Conservation (phyloP, 2,329 filamentous ascomycete genomes). For the Beauveria brongniartii region DNA sequence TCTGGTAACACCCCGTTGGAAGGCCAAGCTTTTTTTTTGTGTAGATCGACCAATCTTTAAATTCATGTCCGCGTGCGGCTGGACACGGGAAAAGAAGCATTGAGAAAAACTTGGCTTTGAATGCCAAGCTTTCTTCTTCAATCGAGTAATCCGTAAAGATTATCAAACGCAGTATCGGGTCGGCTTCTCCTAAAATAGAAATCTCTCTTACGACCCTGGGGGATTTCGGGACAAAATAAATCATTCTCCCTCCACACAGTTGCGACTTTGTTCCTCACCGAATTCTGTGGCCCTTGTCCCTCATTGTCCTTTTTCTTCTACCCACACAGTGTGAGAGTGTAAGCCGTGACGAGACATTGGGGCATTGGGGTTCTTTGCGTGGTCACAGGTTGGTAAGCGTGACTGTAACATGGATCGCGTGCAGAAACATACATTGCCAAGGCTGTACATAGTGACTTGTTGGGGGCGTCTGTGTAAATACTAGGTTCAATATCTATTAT, state of each 20-base stretch:
- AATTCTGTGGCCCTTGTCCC: too few species aligned
- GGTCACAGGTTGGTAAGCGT: too few species aligned
- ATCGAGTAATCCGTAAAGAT: background rate
- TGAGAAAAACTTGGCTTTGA: constrained; percentile 9
- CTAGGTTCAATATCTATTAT: too few species aligned
- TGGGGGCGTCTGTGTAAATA: too few species aligned
- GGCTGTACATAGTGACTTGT: too few species aligned
- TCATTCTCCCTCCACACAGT: background rate
- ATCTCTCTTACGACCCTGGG: background rate
- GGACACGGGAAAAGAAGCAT: constrained; percentile 3
- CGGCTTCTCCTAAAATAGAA: constrained; percentile 9
- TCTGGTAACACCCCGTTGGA: background rate
- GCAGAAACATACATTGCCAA: too few species aligned
- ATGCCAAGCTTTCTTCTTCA: constrained; percentile 10
- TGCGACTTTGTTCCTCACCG: background rate
- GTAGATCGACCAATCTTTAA: constrained; percentile 4
- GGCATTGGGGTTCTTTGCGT: too few species aligned
- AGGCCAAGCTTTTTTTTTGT: constrained; percentile 5
- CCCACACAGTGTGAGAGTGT: too few species aligned
- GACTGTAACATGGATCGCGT: too few species aligned
- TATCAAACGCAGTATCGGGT: background rate
- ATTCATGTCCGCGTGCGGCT: background rate
- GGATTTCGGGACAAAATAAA: background rate
- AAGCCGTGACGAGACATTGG: too few species aligned
- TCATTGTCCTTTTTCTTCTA: too few species aligned